Conservation (phyloP, 1,284 basidiomycete genomes). For the Peniophora sp. region DNA sequence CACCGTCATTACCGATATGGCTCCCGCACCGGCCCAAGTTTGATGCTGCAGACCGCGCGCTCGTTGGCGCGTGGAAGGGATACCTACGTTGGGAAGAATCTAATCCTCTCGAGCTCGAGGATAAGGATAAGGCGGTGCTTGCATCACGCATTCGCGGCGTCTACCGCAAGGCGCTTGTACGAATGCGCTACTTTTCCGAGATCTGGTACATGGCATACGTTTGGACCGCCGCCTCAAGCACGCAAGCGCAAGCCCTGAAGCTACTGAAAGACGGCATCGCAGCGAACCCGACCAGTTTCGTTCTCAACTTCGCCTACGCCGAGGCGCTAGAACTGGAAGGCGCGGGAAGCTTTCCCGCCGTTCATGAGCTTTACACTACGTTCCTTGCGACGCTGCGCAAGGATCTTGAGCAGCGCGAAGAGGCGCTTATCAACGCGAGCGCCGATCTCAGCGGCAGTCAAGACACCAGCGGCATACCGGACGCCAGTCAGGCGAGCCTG, state of each 20-base stretch:
- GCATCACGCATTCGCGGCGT: slow-evolving; percentile 73
- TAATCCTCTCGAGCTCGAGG: slow-evolving; percentile 90
- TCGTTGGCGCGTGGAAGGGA: slow-evolving; percentile 81
- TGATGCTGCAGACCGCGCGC: slow-evolving; percentile 61
- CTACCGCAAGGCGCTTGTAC: slow-evolving; percentile 81
- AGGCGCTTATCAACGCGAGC: slow-evolving; percentile 39
- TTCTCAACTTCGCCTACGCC: slow-evolving; percentile 85
- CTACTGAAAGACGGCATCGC: slow-evolving; percentile 82
- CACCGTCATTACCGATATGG: slow-evolving; percentile 42
- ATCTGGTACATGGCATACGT: slow-evolving; percentile 93
- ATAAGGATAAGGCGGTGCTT: slow-evolving; percentile 65
- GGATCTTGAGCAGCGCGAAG: slow-evolving; percentile 54
- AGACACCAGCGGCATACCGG: background rate
- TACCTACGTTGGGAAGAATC: slow-evolving; percentile 95
- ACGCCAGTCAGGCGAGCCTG: slow-evolving; percentile 17
- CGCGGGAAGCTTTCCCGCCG: slow-evolving; percentile 54
- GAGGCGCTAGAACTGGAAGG: slow-evolving; percentile 64
- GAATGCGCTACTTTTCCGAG: slow-evolving; percentile 93
- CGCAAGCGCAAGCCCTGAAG: slow-evolving; percentile 75
- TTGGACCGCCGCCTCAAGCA: slow-evolving; percentile 71
- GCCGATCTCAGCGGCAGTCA: slow-evolving; percentile 22
- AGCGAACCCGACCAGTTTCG: slow-evolving; percentile 60
- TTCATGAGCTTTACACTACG: slow-evolving; percentile 62
- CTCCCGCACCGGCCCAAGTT: slow-evolving; percentile 74
- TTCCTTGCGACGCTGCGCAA: slow-evolving; percentile 64